These are phyloP conservation scores for Pseudogymnoascus sp. DNA, from an alignment of 2,329 filamentous ascomycete genomes.

Conservation along the genomic window DNA sequence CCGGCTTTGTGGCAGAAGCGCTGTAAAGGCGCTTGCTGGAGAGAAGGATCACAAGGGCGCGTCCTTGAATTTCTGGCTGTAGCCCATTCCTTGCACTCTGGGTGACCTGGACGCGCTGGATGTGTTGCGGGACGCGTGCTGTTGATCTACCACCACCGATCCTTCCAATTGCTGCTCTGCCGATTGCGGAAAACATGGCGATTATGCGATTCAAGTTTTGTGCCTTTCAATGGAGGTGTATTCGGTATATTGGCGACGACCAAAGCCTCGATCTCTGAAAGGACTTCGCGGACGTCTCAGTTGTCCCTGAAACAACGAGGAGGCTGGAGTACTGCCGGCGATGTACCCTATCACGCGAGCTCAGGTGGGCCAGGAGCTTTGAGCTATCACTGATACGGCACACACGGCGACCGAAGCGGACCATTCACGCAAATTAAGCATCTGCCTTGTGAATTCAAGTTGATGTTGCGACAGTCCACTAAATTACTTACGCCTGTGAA, in stretches of 20 bases:
- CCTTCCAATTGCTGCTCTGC: slow-evolving; percentile 26
- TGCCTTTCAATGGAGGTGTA: background rate
- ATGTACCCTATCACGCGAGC: slow-evolving; percentile 9
- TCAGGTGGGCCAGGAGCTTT: slow-evolving; percentile 1
- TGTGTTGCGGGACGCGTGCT: slow-evolving; percentile 20
- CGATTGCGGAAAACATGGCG: slow-evolving; percentile 28
- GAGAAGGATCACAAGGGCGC: slow-evolving; percentile 12
- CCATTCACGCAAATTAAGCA: slow-evolving; percentile 1
- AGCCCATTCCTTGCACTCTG: slow-evolving; percentile 12
- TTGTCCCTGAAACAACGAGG: slow-evolving; percentile 10
- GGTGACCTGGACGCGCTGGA: slow-evolving; percentile 21
- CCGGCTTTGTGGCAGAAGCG: slow-evolving; percentile 22
- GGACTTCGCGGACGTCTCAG: background rate
- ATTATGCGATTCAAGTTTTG: background rate
- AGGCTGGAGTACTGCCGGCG: slow-evolving; percentile 2
- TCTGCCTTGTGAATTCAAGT: slow-evolving; percentile 8
- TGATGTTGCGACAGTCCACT: background rate
- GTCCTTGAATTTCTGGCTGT: slow-evolving; percentile 15
- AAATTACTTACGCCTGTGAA: background rate
- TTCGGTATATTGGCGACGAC: background rate
- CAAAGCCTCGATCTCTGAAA: slow-evolving; percentile 1
- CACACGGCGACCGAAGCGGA: background rate
- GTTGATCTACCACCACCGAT: slow-evolving; percentile 21
- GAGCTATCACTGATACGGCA: background rate
- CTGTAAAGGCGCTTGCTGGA: slow-evolving; percentile 16